Percentiles rank a stretch among this genome's conserved stretches.
These are phyloP conservation scores for Penicillium thymicola DNA, from an alignment of 2,329 filamentous ascomycete genomes.

Conservation along the genomic window DNA sequence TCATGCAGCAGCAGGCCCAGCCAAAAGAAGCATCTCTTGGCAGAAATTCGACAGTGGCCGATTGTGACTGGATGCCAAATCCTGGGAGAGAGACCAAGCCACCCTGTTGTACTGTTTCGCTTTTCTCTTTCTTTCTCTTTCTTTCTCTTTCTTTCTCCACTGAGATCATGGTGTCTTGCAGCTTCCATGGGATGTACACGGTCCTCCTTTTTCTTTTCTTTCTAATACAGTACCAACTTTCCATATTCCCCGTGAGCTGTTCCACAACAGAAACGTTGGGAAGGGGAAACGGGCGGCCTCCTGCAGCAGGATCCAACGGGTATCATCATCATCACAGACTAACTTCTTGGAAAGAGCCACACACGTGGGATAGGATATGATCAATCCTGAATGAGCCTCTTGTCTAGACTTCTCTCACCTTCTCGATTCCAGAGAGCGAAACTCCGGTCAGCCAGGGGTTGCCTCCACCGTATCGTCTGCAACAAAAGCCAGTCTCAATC, in stretches of 20 bases:
- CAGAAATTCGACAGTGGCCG: not conserved
- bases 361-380: conserved; percentile 3
- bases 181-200: not conserved
- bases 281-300: conserved; percentile 30
- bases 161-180: not conserved
- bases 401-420: not conserved
- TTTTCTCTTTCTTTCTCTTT: conserved; percentile 3
- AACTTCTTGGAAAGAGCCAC: conserved; percentile 7
- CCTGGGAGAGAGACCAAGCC: not conserved
- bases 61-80: not conserved
- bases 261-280: conserved; percentile 35
- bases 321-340: conserved; percentile 4
- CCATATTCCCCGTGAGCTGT: conserved; percentile 19
- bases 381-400: conserved; percentile 1
- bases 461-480: conserved; percentile 5
- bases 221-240: not conserved
- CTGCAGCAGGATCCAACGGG: conserved; percentile 29
- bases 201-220: not conserved
- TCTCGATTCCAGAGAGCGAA: not conserved
- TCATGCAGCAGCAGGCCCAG: conserved; percentile 18
- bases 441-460: not conserved
- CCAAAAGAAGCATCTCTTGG: conserved; percentile 11
- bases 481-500: conserved; percentile 20
- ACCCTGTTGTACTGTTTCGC: not conserved
- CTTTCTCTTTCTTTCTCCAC: not conserved